Evolutionary conservation across 1,284 basidiomycete species (phyloP), one percentile per base, ranked within the genome.

Genomic region (Heliocybe sulcata): DNA sequence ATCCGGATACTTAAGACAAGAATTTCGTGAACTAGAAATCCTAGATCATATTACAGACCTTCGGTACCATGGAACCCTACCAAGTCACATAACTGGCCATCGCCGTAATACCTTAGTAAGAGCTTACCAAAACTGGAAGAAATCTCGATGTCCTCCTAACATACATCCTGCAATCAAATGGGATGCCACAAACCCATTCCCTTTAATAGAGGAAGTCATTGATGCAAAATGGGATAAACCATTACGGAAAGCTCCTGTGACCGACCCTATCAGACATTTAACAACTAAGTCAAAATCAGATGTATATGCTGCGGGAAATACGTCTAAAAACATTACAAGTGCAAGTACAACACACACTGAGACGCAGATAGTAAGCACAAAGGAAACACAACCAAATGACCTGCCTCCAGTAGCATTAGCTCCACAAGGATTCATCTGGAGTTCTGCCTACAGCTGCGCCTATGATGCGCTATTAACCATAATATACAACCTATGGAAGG

Each of bases 21-120:
- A 68, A 61, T 69, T 63, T 54, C 53, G 64, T 42, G 65, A 72
- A 25, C 47, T 71, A 1, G 65, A 72, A 53, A 54, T 70, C 3
- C 56, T 72, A 14, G 64, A 72, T 62, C 60, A 70, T 2, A 69
- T 71, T 2, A 70, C 68, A 1, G 26, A 33, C 12, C 53, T 70
- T 6, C 29, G 56, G 12, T 65, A 62, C 54, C 48, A 64, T 10
- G 58, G 58, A 6, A 51, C 35, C 6, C 55, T 72, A 2, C 64
- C 62, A 6, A 12, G 20, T 1, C 42, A 16, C 25, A 56, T 72
- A 10, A 14, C 31, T 29, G 62, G 60, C 23, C 45, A 54, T 10
- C 53, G 54, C 2, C 16, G 63, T 45, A 52, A 58, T 27, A 35
- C 55, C 9, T 29, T 66, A 1, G 61, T 69, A 19, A 11, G 45